phyloP scores from a whole-genome alignment of 2,329 filamentous ascomycete genomes.

The Tolypocladium pustulatum region DNA sequence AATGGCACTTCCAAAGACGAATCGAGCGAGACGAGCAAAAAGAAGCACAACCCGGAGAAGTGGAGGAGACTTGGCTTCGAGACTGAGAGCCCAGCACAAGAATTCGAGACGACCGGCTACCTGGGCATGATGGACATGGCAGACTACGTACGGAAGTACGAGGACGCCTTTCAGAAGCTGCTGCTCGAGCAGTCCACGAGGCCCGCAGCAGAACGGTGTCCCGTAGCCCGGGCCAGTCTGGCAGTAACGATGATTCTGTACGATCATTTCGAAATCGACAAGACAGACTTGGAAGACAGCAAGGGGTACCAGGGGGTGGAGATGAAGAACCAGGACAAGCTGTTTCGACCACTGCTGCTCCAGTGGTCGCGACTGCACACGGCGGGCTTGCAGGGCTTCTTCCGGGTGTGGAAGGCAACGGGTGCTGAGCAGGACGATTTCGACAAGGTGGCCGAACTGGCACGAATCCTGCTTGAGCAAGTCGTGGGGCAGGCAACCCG shows the following conservation, averaged over 20 bases:
- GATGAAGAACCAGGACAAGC: conserved; percentile 67
- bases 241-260: conserved; percentile 82
- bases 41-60: conserved; percentile 76
- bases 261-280: conserved; percentile 92
- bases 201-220: conserved; percentile 64
- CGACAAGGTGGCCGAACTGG: conserved; percentile 82
- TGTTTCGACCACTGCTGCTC: conserved; percentile 78
- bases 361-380: conserved; percentile 92
- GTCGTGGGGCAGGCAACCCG: conserved; percentile 75
- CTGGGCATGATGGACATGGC: conserved; percentile 96
- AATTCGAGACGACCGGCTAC: conserved; percentile 80
- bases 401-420: conserved; percentile 86
- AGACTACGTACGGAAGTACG: conserved; percentile 84
- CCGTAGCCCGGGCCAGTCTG: conserved; percentile 76
- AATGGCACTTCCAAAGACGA: conserved; percentile 29
- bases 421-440: conserved; percentile 80
- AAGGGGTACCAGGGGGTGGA: conserved; percentile 68
- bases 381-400: conserved; percentile 74
- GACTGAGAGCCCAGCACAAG: conserved; percentile 73
- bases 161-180: conserved; percentile 86
- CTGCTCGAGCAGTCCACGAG: conserved; percentile 78
- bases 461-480: conserved; percentile 82
- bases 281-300: conserved; percentile 66
- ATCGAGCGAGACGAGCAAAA: conserved; percentile 28
- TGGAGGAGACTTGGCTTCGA: conserved; percentile 91